Conservation (phyloP, 1,284 basidiomycete genomes). For the Malassezia slooffiae region DNA sequence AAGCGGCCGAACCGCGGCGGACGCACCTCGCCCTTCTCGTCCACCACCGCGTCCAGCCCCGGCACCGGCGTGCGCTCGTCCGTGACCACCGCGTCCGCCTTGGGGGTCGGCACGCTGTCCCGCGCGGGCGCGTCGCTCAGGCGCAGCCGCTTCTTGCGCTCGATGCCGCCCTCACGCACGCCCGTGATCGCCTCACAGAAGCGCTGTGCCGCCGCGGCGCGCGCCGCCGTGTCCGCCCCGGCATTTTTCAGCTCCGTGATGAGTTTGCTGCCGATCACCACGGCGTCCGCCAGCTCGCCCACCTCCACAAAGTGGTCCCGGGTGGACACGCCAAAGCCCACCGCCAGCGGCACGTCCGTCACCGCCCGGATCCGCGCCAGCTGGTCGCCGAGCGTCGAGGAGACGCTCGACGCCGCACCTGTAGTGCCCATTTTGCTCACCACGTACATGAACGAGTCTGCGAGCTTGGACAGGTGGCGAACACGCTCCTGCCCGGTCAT, state of each 20-base stretch:
- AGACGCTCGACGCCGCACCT: constrained; percentile 67
- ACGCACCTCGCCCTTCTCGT: constrained; percentile 22
- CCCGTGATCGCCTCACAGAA: constrained; percentile 56
- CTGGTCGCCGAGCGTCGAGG: constrained; percentile 43
- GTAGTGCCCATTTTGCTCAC: constrained; percentile 84
- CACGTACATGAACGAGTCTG: constrained; percentile 95
- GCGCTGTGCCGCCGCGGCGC: constrained; percentile 51
- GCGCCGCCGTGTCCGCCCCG: constrained; percentile 43
- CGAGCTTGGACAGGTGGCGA: constrained; percentile 78
- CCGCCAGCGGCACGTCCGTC: constrained; percentile 71
- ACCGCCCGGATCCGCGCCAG: constrained; percentile 43
- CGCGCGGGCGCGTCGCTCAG: constrained; percentile 27
- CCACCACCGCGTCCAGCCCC: constrained; percentile 29
- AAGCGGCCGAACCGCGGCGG: constrained; percentile 75
- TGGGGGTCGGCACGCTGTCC: constrained; percentile 28
- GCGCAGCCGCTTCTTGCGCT: constrained; percentile 28
- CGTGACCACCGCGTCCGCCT: constrained; percentile 31
- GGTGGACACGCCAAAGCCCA: constrained; percentile 94
- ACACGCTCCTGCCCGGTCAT: constrained; percentile 79
- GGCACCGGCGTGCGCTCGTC: constrained; percentile 25
- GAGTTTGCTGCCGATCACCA: constrained; percentile 82
- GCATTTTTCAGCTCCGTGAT: constrained; percentile 65
- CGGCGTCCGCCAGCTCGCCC: constrained; percentile 70
- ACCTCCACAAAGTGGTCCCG: constrained; percentile 79
- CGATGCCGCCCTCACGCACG: constrained; percentile 32